These are phyloP conservation scores for Erucastrum elatum DNA, from an alignment of 345 rosid genomes.

Conservation along the genomic window DNA sequence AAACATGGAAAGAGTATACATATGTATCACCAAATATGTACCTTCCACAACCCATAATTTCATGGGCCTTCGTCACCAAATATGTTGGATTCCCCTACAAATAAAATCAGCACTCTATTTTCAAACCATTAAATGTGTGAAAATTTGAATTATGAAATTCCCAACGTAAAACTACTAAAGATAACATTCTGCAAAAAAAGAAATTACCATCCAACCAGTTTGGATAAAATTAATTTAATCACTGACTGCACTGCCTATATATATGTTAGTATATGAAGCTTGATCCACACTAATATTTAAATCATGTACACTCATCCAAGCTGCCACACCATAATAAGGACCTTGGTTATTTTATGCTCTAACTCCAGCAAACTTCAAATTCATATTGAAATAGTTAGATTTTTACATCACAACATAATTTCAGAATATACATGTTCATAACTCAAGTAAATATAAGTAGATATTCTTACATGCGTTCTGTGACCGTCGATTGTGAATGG, in stretches of 20 bases:
- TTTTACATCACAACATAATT: background rate
- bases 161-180: too few relatives aligned
- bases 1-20: too few relatives aligned
- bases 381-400: background rate
- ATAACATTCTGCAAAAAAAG: too few relatives aligned
- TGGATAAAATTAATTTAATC: background rate
- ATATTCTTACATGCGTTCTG: background rate
- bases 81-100: background rate
- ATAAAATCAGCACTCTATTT: too few relatives aligned
- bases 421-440: background rate
- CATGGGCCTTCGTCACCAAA: background rate
- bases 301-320: slow-evolving; percentile 14
- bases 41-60: background rate
- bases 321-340: slow-evolving; percentile 17
- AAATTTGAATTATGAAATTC: too few relatives aligned
- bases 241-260: background rate
- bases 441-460: background rate
- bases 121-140: too few relatives aligned
- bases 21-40: background rate
- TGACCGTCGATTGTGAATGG: background rate
- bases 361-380: slow-evolving; percentile 1
- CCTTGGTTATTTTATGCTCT: background rate
- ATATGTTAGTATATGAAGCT: slow-evolving; percentile 1
- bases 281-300: slow-evolving; percentile 5
- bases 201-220: background rate